phyloP scores from a whole-genome alignment of 306 rosid species.

The Geum urbanum region DNA sequence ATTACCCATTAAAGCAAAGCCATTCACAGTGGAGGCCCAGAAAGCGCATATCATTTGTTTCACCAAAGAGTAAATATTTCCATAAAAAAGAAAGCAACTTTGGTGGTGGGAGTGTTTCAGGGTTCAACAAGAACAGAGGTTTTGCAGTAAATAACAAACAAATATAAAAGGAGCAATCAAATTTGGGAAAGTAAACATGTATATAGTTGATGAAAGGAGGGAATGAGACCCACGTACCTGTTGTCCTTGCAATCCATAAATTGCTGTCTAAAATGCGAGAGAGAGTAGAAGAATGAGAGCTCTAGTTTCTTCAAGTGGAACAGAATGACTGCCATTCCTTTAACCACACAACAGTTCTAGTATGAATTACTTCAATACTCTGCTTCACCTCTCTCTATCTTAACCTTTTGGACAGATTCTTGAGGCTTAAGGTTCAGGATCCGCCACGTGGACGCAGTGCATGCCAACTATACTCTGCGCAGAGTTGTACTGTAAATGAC shows the following conservation, averaged over 20 bases:
- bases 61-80: not conserved
- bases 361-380: constrained; percentile 13
- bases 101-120: not conserved
- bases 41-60: not conserved
- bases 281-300: not conserved
- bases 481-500: not conserved
- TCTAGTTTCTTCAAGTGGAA: not conserved
- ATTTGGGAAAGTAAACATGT: constrained; percentile 9
- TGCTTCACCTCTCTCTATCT: too few relatives aligned
- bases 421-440: constrained; percentile 37
- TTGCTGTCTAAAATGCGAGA: not conserved
- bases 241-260: constrained; percentile 27
- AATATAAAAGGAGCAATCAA: not conserved
- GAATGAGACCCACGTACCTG: constrained; percentile 32
- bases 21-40: constrained; percentile 22
- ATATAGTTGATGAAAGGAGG: not conserved
- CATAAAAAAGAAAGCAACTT: not conserved
- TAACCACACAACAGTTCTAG: constrained; percentile 5
- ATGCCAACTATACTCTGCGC: constrained; percentile 25
- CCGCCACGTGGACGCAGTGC: constrained; percentile 57
- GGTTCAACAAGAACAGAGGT: not conserved
- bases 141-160: not conserved
- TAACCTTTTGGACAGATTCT: constrained; percentile 29
- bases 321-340: not conserved
- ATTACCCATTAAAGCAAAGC: constrained; percentile 10